Base-by-base conservation (phyloP, 2,329 filamentous ascomycete species). In the Apiospora aurea region DNA sequence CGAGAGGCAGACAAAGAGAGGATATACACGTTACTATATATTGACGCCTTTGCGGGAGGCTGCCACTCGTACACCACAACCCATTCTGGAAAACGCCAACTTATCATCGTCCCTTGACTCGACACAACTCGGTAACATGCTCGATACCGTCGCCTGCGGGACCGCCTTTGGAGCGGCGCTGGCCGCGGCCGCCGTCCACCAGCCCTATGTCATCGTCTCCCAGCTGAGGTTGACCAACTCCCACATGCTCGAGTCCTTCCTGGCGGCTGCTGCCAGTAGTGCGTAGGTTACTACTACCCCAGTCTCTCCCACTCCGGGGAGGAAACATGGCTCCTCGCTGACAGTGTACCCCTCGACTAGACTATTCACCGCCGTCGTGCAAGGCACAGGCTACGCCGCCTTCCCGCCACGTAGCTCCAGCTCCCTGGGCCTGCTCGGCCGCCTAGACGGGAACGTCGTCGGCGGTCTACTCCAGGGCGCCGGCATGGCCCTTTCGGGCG, bases 401-500 rank as follows among this genome's bases (percentile, higher is more conserved):
- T 80, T 88, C 16, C 80, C 80, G 2, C 86, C 88, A 0, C 87
- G 89, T 13, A 80, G 82, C 71, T 85, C 85, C 46, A 87, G 89
- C 1, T 83, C 86, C 7, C 77, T 90, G 38, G 86, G 85, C 70
- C 81, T 90, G 76, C 86, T 90, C 75, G 82, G 83, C 11, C 77
- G 80, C 24, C 90, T 90, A 76, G 90, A 92, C 76, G 91, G 90
- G 71, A 93, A 93, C 78, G 80, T 92, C 67, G 75, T 92, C 74
- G 91, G 91, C 71, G 91, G 91, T 5, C 77, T 84, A 21, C 80
- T 92, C 2, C 85, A 92, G 38, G 91, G 91, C 47, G 79, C 86
- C n/a, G 91, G 91, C 71, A 92, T 93, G 90, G 86, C 89, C 7
- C 81, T 92, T 21, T 87, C 90, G 0, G 90, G 90, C 11, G 87